These are phyloP conservation scores for Backusella psychrophila DNA, from an alignment of 192 early-diverging fungal genomes.

Conservation along the genomic window DNA sequence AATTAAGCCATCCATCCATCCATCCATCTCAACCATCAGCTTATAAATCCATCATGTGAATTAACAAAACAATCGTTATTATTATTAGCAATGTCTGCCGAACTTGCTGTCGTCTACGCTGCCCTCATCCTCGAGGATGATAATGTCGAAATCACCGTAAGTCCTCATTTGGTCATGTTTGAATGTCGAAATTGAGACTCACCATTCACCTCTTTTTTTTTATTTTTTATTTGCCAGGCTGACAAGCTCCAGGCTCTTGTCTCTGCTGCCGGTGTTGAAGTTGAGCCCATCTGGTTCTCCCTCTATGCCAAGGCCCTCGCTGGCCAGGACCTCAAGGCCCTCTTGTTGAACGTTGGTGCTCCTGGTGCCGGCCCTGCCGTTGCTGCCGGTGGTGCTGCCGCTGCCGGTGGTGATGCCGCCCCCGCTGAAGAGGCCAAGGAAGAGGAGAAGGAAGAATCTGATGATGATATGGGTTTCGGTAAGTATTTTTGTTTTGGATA, in stretches of 20 bases:
- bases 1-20: background rate
- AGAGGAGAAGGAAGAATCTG: conserved; percentile 76
- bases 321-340: conserved; percentile 84
- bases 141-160: conserved; percentile 93
- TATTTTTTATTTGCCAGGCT: conserved; percentile 47
- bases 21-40: background rate
- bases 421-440: conserved; percentile 49
- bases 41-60: background rate
- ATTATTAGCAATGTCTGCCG: conserved; percentile 34
- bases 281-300: conserved; percentile 94
- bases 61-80: background rate
- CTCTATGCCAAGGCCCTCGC: conserved; percentile 98
- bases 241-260: conserved; percentile 92
- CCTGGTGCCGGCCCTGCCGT: conserved; percentile 52
- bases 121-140: conserved; percentile 99
- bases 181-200: background rate
- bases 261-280: conserved; percentile 85
- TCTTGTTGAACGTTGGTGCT: conserved; percentile 88
- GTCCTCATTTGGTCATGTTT: conserved; percentile 13
- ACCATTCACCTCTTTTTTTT: background rate
- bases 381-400: conserved; percentile 35
- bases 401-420: conserved; percentile 41
- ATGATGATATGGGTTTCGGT: conserved; percentile 79
- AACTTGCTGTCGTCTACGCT: conserved; percentile 68
- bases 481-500: conserved; percentile 28